Percentiles rank a stretch among this genome's conserved stretches.
Evolutionary conservation across 805 yeast genomes (phyloP).

Genomic region (Metschnikowia noctiluminum): DNA sequence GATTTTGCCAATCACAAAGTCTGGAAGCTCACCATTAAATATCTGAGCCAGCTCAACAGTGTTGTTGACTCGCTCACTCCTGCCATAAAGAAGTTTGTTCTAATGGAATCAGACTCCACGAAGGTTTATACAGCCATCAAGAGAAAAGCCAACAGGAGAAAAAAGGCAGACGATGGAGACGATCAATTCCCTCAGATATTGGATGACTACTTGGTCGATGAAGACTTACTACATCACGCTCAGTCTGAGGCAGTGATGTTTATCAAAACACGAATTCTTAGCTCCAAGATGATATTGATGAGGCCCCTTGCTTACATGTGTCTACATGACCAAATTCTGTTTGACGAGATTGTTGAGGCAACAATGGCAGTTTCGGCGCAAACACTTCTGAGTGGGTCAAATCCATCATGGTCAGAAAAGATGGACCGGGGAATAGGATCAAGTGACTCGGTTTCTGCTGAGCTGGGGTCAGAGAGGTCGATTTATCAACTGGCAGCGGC

Average conservation of each 20-base stretch:
- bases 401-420: background rate
- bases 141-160: constrained; percentile 19
- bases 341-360: constrained; percentile 27
- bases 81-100: constrained; percentile 28
- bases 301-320: constrained; percentile 35
- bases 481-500: constrained; percentile 9
- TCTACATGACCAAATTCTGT: constrained; percentile 27
- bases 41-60: constrained; percentile 36
- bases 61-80: constrained; percentile 37
- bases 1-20: constrained; percentile 20
- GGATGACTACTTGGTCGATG: constrained; percentile 34
- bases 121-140: constrained; percentile 29
- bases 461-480: constrained; percentile 1
- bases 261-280: constrained; percentile 35
- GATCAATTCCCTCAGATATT: constrained; percentile 20
- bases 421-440: background rate
- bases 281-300: constrained; percentile 31
- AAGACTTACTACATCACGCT: constrained; percentile 29
- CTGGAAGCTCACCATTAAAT: constrained; percentile 30
- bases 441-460: background rate
- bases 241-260: constrained; percentile 38
- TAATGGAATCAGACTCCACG: constrained; percentile 30
- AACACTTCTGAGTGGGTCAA: background rate
- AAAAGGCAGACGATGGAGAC: constrained; percentile 5
- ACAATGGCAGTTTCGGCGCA: constrained; percentile 13